Conservation (phyloP, 2,329 filamentous ascomycete genomes). For the Phoma sp. region DNA sequence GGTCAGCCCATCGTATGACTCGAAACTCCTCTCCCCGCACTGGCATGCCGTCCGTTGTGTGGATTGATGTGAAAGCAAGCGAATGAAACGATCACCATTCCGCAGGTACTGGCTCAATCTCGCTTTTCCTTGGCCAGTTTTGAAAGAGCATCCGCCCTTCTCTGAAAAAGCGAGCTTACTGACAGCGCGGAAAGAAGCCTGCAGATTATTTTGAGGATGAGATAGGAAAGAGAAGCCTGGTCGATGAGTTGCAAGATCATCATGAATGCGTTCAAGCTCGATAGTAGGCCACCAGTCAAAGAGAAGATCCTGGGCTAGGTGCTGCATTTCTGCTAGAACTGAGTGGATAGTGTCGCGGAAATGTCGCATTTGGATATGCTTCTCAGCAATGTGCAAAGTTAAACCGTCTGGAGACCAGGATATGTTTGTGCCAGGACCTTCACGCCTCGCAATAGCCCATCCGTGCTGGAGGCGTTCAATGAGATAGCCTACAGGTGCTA, state of each 20-base stretch:
- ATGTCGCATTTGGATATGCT: constrained; percentile 2
- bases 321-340: constrained; percentile 1
- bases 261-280: not conserved
- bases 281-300: constrained; percentile 10
- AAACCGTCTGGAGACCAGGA: constrained; percentile 9
- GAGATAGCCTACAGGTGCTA: constrained; percentile 11
- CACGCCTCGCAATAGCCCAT: constrained; percentile 11
- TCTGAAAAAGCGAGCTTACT: constrained; percentile 6
- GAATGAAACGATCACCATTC: not conserved
- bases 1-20: constrained; percentile 7
- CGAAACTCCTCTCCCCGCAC: constrained; percentile 11
- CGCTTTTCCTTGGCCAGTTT: constrained; percentile 5
- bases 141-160: constrained; percentile 5
- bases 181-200: constrained; percentile 5
- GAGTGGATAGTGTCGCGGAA: constrained; percentile 10
- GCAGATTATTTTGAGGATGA: constrained; percentile 9
- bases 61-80: constrained; percentile 3
- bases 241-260: constrained; percentile 13
- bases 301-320: constrained; percentile 7
- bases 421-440: constrained; percentile 11
- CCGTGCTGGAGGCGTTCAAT: constrained; percentile 12
- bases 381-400: constrained; percentile 7
- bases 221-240: constrained; percentile 11
- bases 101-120: constrained; percentile 1
- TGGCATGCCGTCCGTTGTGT: constrained; percentile 9